Base-by-base conservation (phyloP, 2,329 filamentous ascomycete species). In the Botrytis medusae region DNA sequence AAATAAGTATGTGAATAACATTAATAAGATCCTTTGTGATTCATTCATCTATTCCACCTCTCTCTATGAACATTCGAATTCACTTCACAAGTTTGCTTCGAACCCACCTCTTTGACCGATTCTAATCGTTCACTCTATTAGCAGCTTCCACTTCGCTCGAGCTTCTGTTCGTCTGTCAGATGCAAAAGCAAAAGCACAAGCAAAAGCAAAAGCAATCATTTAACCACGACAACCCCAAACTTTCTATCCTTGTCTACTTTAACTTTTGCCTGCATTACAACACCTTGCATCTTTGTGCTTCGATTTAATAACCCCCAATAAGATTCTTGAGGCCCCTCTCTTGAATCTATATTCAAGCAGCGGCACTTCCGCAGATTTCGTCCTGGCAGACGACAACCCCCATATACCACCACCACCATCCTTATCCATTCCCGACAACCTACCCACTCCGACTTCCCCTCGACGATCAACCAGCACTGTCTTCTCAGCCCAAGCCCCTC, bases 301-400 rank as follows among this genome's bases (percentile, higher is more conserved):
- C 61, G 10, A 44, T 54, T 18, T 16, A 32, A 44, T 20, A 48
- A 25, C 29, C 46, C 46, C 60, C 32, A 42, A 42, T 54, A 42
- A 63, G 69, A 46, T 71, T 72, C 51, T 68, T 46, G 71, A 68
- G 71, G 40, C n/a, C 54, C n/a, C 34, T 68, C 70, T 72, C 71
- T 72, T 42, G 51, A 74, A 61, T 54, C 72, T 61, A 71, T 48
- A 70, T 60, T 74, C 74, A 71, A 73, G 69, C 48, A 78, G 83
- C 82, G 83, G 85, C 83, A 81, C 75, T 84, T 84, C 87, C 85
- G 84, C 84, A 84, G 83, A 79, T 83, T 84, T 89, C 90, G 91
- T 90, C 87, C 91, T 93, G 91, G 91, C 91, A 87, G 87, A 92
- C 89, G 87, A 89, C 86, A 85, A 81, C 82, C 85, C 87, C 83